Percentiles rank a stretch among this genome's conserved stretches.
Conservation (phyloP, 306 rosid genomes). For the Lagenaria siceraria region DNA sequence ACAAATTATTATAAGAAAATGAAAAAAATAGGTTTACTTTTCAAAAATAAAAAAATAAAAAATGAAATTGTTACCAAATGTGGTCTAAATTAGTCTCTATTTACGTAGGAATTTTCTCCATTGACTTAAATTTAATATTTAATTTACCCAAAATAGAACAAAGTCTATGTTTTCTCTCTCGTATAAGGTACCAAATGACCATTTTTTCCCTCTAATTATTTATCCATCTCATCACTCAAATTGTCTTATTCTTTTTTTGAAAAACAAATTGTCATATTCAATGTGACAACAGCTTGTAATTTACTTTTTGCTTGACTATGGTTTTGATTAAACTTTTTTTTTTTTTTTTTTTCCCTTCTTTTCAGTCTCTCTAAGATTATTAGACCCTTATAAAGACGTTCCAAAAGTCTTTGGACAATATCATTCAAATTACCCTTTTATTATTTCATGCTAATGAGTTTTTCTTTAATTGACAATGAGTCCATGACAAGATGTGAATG, state of each 20-base stretch:
- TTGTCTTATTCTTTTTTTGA: not conserved
- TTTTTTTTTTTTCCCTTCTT: not conserved
- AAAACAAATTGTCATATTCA: not conserved
- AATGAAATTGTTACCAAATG: no score
- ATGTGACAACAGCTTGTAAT: not conserved
- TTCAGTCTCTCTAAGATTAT: no score
- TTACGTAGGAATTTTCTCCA: no score
- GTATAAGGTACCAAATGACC: no score
- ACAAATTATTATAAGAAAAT: no score
- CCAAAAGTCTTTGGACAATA: not conserved
- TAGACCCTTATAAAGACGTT: not conserved
- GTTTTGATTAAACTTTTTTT: not conserved
- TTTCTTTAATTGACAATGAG: not conserved
- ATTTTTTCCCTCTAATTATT: no score
- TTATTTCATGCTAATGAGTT: not conserved
- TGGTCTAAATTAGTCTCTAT: no score
- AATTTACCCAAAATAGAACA: no score
- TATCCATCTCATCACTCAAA: not conserved
- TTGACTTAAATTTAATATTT: no score
- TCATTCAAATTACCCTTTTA: not conserved
- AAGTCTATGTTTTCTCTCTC: no score
- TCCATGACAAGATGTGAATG: not conserved
- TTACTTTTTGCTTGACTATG: not conserved
- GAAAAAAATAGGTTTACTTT: no score
- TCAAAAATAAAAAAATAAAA: no score